A percentile compares a stretch with the other conserved stretches of the same genome.
Evolutionary conservation across 2,329 filamentous ascomycete genomes (phyloP).

Genomic region (Bipolaris victoriae): DNA sequence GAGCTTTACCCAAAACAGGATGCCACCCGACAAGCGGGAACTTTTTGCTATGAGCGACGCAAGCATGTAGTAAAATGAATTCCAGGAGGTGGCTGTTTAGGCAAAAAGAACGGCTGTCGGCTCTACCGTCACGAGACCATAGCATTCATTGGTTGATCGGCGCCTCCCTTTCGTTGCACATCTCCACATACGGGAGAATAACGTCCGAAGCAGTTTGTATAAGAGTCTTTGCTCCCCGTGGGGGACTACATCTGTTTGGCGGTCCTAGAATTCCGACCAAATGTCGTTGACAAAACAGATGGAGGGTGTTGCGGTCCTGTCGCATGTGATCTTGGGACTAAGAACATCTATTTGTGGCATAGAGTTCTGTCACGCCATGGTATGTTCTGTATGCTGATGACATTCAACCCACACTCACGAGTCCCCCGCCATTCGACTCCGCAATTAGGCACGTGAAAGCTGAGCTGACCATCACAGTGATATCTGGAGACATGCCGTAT

Average conservation of each 20-base stretch:
- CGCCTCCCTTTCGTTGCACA: conserved; percentile 3
- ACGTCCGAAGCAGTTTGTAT: conserved; percentile 18
- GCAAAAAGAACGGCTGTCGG: conserved; percentile 11
- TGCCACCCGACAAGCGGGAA: conserved; percentile 10
- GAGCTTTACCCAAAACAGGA: conserved; percentile 11
- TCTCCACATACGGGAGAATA: conserved; percentile 23
- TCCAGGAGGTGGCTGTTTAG: conserved; percentile 7
- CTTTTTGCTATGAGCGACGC: conserved; percentile 2
- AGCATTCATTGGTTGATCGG: conserved; percentile 18
- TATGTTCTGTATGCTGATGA: not conserved
- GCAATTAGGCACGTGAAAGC: conserved; percentile 4
- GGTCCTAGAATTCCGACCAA: not conserved
- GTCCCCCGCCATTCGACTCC: not conserved
- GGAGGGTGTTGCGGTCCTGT: not conserved
- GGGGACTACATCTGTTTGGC: conserved; percentile 14
- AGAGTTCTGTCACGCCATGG: conserved; percentile 1
- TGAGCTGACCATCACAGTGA: conserved; percentile 12
- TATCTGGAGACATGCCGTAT: conserved; percentile 6
- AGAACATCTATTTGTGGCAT: not conserved
- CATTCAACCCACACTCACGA: not conserved
- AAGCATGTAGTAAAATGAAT: not conserved
- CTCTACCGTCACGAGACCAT: conserved; percentile 7
- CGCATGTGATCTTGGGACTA: not conserved
- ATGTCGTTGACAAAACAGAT: not conserved
- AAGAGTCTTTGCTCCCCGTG: conserved; percentile 17